phyloP scores from a whole-genome alignment of 345 rosid species.

The Nephelium lappaceum region DNA sequence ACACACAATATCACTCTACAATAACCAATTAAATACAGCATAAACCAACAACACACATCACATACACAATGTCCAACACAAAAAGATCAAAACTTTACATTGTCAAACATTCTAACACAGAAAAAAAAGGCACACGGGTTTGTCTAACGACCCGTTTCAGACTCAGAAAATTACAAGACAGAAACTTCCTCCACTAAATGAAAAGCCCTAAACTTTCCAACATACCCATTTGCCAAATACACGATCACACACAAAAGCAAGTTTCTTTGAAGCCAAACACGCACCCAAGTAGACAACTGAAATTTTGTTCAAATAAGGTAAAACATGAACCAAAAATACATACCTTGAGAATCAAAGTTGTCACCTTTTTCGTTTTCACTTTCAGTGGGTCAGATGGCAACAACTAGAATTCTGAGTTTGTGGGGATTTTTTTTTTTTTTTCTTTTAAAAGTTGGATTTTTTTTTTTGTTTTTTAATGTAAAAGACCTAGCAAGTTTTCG shows the following conservation, averaged over 20 bases:
- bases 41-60: neutral
- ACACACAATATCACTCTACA: neutral
- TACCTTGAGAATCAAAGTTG: neutral
- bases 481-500: neutral
- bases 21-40: too few species aligned
- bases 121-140: neutral
- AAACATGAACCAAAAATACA: neutral
- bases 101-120: neutral
- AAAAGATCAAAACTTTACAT: neutral
- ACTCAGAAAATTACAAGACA: neutral
- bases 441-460: neutral
- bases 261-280: neutral
- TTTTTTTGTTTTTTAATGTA: neutral
- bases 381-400: neutral
- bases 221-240: neutral
- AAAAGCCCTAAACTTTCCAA: neutral
- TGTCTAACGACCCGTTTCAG: neutral
- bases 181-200: neutral
- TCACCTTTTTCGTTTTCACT: neutral
- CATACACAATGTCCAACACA: neutral
- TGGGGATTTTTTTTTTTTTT: neutral
- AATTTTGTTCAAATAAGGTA: neutral
- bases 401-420: neutral
- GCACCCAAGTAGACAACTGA: neutral
- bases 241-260: neutral